Evolutionary conservation across 2,329 filamentous ascomycete species (phyloP), one percentile per base, ranked within the genome.

Genomic region (Cercospora sp.): DNA sequence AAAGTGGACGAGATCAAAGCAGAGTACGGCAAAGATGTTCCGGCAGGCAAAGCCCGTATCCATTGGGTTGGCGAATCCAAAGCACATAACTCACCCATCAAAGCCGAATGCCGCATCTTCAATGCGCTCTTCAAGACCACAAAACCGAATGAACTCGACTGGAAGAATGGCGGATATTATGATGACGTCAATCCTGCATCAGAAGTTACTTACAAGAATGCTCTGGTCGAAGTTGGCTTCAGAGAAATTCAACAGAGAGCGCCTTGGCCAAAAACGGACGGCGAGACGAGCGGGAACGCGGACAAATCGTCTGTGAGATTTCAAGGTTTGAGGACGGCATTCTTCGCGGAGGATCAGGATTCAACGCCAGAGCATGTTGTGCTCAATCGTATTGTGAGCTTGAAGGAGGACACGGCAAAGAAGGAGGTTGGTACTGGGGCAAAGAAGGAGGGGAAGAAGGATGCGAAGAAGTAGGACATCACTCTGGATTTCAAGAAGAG

Each of bases 381-480:
- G 59, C 82, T 98, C 32, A 98, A 98, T 82, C 87, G 93, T 62
- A 97, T 98, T 76, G 94, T 98, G 24, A 92, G 91, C 59, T 81
- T 97, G 76, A 97, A 97, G 83, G 94, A 97, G 81, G 92, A 96
- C 77, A 82, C 87, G n/a, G 88, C 88, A 66, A 93, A 93, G 85
- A 80, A 78, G 68, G 68, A 65, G 1, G 53, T 65, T 7, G 62
- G 62, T 34, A 53, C 51, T 40, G 13, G 45, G n/a, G 51, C 21
- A 0, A 59, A 49, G 24, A 64, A 64, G 24, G 51, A 58, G 6
- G 62, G n/a, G 6, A 59, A 59, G 30, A 59, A 59, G 18, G 61
- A 59, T 40, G 40, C 18, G 8, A 65, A 65, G 51, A 59, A 59
- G 37, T 62, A 28, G 30, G 18, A 9, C 7, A 2, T 18, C 32